Percentiles rank a stretch among this genome's conserved stretches.
These are phyloP conservation scores for Alternaria metachromatica DNA, from an alignment of 2,329 filamentous ascomycete species.

Conservation along the genomic window DNA sequence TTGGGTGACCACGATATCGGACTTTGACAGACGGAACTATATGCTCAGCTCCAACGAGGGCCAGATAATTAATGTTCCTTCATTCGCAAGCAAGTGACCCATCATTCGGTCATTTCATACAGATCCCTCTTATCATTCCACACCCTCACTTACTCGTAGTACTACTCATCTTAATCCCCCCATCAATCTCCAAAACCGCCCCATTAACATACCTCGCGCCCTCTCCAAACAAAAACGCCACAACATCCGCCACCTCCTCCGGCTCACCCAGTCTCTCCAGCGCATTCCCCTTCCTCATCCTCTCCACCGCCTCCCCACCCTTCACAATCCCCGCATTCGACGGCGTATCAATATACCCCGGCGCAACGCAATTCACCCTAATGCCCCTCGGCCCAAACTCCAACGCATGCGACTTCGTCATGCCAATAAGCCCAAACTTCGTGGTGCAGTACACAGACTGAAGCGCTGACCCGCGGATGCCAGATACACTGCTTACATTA, in stretches of 20 bases:
- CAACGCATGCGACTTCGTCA: constrained; percentile 41
- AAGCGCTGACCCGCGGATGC: constrained; percentile 31
- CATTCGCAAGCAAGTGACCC: background rate
- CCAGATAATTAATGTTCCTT: background rate
- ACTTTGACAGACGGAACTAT: background rate
- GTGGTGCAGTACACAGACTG: constrained; percentile 46
- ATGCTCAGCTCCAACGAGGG: background rate
- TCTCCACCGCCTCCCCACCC: constrained; percentile 54
- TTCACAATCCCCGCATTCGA: constrained; percentile 58
- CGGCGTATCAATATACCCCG: constrained; percentile 56
- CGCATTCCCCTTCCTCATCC: constrained; percentile 50
- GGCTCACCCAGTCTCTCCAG: constrained; percentile 54
- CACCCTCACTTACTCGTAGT: constrained; percentile 27
- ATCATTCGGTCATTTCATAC: background rate
- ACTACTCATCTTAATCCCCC: constrained; percentile 46
- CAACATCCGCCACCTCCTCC: constrained; percentile 59
- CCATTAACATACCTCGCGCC: constrained; percentile 57
- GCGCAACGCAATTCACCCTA: constrained; percentile 39
- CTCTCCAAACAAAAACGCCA: constrained; percentile 57
- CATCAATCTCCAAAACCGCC: constrained; percentile 57
- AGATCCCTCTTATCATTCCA: background rate
- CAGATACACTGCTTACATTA: constrained; percentile 38
- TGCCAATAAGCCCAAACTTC: constrained; percentile 45
- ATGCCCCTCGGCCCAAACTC: constrained; percentile 43
- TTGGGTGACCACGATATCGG: background rate